These are phyloP conservation scores for Tolypocladium sp. DNA, from an alignment of 2,329 filamentous ascomycete genomes.

Conservation along the genomic window DNA sequence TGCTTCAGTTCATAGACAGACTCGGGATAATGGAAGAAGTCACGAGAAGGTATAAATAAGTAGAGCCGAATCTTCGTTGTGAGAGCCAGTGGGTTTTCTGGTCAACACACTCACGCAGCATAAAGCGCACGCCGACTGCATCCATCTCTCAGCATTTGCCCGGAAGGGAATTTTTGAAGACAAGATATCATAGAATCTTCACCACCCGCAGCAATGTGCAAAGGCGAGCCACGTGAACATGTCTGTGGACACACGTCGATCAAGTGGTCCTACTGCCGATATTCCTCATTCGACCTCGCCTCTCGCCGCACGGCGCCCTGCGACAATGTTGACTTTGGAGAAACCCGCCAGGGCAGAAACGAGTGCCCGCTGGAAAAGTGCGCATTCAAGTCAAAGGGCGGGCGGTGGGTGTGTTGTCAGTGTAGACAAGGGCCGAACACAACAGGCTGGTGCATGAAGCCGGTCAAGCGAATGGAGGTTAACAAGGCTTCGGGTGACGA, in stretches of 20 bases:
- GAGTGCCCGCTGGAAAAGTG: conserved; percentile 43
- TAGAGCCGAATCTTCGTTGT: no score
- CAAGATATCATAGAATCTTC: not conserved
- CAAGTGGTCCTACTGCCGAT: conserved; percentile 17
- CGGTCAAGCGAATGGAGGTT: conserved; percentile 17
- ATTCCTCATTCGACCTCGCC: conserved; percentile 31
- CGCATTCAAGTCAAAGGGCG: conserved; percentile 37
- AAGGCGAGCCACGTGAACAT: conserved; percentile 3
- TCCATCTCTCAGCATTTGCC: not conserved
- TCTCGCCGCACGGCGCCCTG: conserved; percentile 43
- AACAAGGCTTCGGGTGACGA: conserved; percentile 21
- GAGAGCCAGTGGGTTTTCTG: not conserved
- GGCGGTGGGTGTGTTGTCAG: conserved; percentile 44
- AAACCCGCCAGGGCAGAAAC: conserved; percentile 30
- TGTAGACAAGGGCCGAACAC: conserved; percentile 42
- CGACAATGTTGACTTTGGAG: conserved; percentile 36
- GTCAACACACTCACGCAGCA: not conserved
- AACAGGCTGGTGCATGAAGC: conserved; percentile 42
- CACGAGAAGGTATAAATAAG: not conserved
- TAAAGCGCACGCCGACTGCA: not conserved
- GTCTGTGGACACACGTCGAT: conserved; percentile 7
- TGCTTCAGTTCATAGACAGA: no score
- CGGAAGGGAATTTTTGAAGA: not conserved
- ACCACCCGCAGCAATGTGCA: conserved; percentile 4
- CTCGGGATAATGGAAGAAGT: not conserved